Evolutionary conservation across 2,329 filamentous ascomycete species (phyloP).

Genomic region (Ophiosphaerella herpotricha): DNA sequence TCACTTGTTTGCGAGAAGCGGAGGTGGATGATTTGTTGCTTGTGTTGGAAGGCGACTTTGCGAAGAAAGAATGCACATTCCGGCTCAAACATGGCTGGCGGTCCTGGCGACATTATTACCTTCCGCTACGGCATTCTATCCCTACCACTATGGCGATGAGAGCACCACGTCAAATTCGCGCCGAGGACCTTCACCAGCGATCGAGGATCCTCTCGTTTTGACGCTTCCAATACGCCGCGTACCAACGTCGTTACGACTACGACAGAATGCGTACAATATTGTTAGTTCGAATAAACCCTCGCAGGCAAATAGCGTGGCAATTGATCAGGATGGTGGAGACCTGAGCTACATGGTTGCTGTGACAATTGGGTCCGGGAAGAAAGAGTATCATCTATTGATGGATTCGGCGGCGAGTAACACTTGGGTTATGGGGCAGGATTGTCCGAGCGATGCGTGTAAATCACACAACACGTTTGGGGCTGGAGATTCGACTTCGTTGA

Average conservation of each 20-base stretch:
- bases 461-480: conserved; percentile 72
- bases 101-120: conserved; percentile 32
- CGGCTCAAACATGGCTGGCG: conserved; percentile 25
- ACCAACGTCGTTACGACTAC: conserved; percentile 38
- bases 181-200: conserved; percentile 8
- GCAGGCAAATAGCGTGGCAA: conserved; percentile 53
- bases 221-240: conserved; percentile 38
- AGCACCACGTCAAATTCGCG: conserved; percentile 5
- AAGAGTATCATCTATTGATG: conserved; percentile 59
- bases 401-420: conserved; percentile 67
- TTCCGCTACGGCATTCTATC: conserved; percentile 41
- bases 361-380: conserved; percentile 54
- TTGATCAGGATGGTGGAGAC: conserved; percentile 60
- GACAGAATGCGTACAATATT: conserved; percentile 56
- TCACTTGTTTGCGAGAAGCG: too few species aligned
- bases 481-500: conserved; percentile 67
- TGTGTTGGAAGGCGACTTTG: not conserved
- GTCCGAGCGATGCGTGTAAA: conserved; percentile 67
- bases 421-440: conserved; percentile 80
- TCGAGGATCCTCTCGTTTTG: conserved; percentile 7
- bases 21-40: not conserved
- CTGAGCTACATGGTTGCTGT: conserved; percentile 60
- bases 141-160: conserved; percentile 28
- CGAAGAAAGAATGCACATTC: conserved; percentile 30
- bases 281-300: conserved; percentile 33